Evolutionary conservation across 768 basidiomycete species (phyloP), one percentile per base, ranked within the genome.

Genomic region (Leccinum fibrillosum): DNA sequence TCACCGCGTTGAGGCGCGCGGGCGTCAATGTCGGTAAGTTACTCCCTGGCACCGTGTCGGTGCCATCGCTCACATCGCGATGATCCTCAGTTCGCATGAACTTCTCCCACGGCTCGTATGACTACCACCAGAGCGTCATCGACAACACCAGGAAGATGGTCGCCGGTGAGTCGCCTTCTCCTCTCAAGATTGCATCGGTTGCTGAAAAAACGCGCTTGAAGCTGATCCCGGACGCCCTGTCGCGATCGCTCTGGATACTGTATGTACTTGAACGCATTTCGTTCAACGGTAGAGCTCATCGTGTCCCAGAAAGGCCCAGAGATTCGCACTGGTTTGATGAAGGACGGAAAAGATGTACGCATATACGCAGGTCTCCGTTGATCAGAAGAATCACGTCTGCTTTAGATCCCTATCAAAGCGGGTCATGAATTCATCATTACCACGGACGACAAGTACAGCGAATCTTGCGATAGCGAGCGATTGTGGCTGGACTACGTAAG

Each of bases 101-200:
- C 83, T 99, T 98, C 75, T 98, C 96, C 55, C 97, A 99, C 85
- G 97, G 97, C 49, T 89, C 89, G 56, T 95, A 99, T 76, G 94
- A 94, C 68, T 98, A 96, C 74, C 97, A 98, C 78, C 94, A 99
- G 78, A 94, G 92, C 63, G 97, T 98, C 65, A 94, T 99, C 72
- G 95, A 98, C 79, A 98, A 98, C 81, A 90, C 94, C 52, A 83
- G 95, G 68, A 88, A 86, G 72, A 88, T 90, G 80, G 82, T 92
- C 54, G 84, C 84, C 45, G 76, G 93, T 94, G 64, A 66, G 85
- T 72, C 13, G 11, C 53, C 44, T 53, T 37, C 2, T 42, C 39
- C 2, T 49, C 42, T 35, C 49, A 12, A 11, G 17, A 12, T 13
- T 8, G 23, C 7, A 32, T 39, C 21, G 9, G 1, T 17, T 45